Evolutionary conservation across 169 alveolate species (phyloP), one percentile per base, ranked within the genome.

Genomic region (Plasmodium adleri): DNA sequence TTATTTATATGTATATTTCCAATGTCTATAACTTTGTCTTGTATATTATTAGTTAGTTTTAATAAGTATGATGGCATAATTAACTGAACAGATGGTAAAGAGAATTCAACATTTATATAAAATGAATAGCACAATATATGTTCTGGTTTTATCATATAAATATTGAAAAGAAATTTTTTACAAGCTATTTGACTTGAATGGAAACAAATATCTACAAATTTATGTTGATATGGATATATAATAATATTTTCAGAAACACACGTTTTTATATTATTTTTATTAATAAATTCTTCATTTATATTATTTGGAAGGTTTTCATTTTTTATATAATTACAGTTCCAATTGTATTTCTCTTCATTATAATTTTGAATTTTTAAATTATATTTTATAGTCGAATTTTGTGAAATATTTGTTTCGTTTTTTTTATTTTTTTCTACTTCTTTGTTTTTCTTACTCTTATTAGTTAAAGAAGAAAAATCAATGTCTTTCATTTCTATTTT

Each of bases 91-190:
- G 85, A 67, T 12, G 91, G 91, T 49, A 83, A 83, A 83, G 45
- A 83, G 70, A 83, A 83, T 56, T 83, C 83, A 9, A 83, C 83
- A 68, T 47, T 83, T 58, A 83, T 83, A 62, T 83, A 83, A 58
- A 83, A 83, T 49, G 85, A 68, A 68, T 68, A 83, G 50, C 91
- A 83, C 39, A 83, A 68, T 17, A 56, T 5, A 52, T 50, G 54
- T 56, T 52, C 49, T 10, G 67, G 58, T 32, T 56, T 83, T 10
- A 47, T 59, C 59, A 83, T 45, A 63, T 68, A 50, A 1, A 83
- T 24, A 54, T 83, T 83, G 56, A 83, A 60, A 24, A 83, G 72
- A 83, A 68, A 83, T 68, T 68, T 83, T 54, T 68, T 83, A 70
- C 85, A 32, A 56, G 54, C 91, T 83, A 83, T 83, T 50, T 83